Evolutionary conservation across 208 protist genomes (phyloP).

Genomic region (Acanthamoeba rhysodes): DNA sequence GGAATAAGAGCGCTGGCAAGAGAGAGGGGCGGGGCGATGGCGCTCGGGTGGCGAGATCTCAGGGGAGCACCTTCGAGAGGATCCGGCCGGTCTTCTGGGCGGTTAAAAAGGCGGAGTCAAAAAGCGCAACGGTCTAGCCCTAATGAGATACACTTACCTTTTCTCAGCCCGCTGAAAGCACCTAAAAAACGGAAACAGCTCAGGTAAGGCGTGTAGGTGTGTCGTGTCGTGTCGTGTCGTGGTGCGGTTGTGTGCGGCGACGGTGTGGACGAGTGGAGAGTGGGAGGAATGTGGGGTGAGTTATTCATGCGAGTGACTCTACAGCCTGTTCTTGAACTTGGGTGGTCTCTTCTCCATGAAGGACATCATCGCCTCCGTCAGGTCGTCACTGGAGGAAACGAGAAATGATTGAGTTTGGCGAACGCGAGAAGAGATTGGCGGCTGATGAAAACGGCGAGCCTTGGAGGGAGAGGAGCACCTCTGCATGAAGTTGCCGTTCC

Average conservation of each 20-base stretch:
- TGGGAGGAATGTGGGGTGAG: neutral
- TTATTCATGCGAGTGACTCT: neutral
- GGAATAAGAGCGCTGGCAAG: no score
- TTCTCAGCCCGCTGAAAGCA: no score
- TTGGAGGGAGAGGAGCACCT: neutral
- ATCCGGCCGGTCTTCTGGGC: neutral
- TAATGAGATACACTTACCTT: neutral
- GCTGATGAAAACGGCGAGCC: neutral
- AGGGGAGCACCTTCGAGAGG: neutral
- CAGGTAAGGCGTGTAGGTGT: no score
- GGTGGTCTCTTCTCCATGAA: conserved; percentile 60
- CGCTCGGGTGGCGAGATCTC: no score
- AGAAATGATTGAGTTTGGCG: no score
- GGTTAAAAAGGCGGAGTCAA: neutral
- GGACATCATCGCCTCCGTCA: conserved; percentile 72
- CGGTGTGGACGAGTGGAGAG: no score
- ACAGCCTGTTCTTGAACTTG: conserved; percentile 62
- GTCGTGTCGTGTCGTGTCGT: no score
- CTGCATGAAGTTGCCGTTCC: conserved; percentile 61
- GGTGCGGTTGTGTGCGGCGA: no score
- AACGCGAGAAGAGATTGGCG: neutral
- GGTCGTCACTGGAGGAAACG: conserved; percentile 12
- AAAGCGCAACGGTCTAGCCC: neutral
- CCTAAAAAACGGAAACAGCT: no score
- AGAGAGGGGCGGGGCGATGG: no score